phyloP scores from a whole-genome alignment of 2,329 filamentous ascomycete genomes.

The Decorospora gaudefroyi region DNA sequence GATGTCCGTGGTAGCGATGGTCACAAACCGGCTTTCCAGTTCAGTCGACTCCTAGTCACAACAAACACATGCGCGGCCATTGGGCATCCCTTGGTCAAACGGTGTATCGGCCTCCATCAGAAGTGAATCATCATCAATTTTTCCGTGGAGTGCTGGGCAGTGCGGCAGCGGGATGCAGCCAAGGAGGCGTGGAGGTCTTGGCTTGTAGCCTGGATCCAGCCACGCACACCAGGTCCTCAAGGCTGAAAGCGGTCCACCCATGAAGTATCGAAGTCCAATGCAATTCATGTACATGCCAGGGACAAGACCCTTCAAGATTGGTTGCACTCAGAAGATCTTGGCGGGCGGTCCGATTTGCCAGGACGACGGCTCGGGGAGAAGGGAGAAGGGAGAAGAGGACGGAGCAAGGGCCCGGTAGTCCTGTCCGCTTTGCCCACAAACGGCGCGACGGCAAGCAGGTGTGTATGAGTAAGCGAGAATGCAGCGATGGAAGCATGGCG shows the following conservation, averaged over 20 bases:
- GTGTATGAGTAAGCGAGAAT: too few species aligned
- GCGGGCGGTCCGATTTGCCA: slow-evolving; percentile 31
- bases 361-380: slow-evolving; percentile 10
- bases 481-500: too few species aligned
- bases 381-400: too few species aligned
- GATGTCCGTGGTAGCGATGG: slow-evolving; percentile 11
- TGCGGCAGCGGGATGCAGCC: slow-evolving; percentile 28
- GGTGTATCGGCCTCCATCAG: too few species aligned
- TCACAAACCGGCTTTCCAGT: slow-evolving; percentile 3
- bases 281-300: too few species aligned
- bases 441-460: background rate
- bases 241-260: too few species aligned
- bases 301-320: slow-evolving; percentile 17
- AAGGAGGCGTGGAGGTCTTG: slow-evolving; percentile 35
- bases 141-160: slow-evolving; percentile 15
- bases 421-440: background rate
- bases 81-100: too few species aligned
- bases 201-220: slow-evolving; percentile 43
- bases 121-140: slow-evolving; percentile 1
- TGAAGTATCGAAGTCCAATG: too few species aligned
- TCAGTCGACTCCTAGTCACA: slow-evolving; percentile 6
- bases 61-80: too few species aligned
- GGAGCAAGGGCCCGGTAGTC: too few species aligned
- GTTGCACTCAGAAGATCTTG: slow-evolving; percentile 23
- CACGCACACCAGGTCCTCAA: slow-evolving; percentile 33